These are phyloP conservation scores for Vanderwaltozyma tropicalis DNA, from an alignment of 805 yeast genomes.

Conservation along the genomic window DNA sequence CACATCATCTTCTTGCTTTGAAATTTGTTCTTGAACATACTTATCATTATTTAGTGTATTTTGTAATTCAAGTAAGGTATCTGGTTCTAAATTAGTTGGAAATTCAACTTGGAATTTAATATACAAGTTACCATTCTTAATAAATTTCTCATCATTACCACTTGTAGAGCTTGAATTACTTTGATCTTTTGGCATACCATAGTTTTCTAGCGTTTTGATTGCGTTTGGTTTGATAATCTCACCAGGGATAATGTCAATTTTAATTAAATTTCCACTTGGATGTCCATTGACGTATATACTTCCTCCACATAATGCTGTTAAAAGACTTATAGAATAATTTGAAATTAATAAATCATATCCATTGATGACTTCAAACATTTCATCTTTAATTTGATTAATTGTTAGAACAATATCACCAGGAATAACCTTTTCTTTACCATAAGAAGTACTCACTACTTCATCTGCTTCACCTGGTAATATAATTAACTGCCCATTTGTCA, in stretches of 20 bases:
- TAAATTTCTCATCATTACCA: not conserved
- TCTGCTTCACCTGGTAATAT: constrained; percentile 54
- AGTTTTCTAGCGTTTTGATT: constrained; percentile 30
- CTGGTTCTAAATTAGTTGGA: constrained; percentile 31
- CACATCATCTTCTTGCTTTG: constrained; percentile 5
- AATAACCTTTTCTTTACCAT: constrained; percentile 26
- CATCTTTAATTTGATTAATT: constrained; percentile 30
- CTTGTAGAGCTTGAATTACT: not conserved
- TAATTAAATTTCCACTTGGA: constrained; percentile 30
- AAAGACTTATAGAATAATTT: constrained; percentile 36
- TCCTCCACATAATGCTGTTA: constrained; percentile 53
- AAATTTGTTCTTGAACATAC: constrained; percentile 8
- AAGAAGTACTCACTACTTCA: constrained; percentile 37
- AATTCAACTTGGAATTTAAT: constrained; percentile 48
- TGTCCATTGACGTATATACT: constrained; percentile 26
- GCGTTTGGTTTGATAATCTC: constrained; percentile 43
- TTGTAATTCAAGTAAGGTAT: constrained; percentile 12
- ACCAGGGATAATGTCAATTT: constrained; percentile 36
- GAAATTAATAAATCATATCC: constrained; percentile 37
- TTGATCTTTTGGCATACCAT: constrained; percentile 51
- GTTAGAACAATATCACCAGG: constrained; percentile 63
- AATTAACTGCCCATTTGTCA: constrained; percentile 40
- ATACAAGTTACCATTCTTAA: constrained; percentile 43
- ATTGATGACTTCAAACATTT: constrained; percentile 27
- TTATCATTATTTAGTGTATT: constrained; percentile 12